Conservation (phyloP, 306 rosid genomes). For the Prunus persica region DNA sequence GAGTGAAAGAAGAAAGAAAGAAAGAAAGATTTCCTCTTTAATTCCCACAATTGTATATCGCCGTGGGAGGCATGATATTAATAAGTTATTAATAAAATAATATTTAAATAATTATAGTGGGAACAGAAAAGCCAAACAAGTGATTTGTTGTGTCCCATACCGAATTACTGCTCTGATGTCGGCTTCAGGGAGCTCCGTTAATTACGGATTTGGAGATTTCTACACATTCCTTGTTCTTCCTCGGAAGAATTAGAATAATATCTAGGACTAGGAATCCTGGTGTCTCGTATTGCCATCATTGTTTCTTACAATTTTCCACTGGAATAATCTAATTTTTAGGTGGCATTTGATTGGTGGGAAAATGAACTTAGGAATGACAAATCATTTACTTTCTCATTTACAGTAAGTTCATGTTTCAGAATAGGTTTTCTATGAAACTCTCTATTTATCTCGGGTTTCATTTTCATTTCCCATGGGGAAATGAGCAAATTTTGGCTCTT, state of each 20-base stretch:
- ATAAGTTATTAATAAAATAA: too few species aligned
- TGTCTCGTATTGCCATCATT: background rate
- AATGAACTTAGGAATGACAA: too few species aligned
- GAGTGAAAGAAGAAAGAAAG: background rate
- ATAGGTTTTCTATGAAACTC: too few species aligned
- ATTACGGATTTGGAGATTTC: background rate
- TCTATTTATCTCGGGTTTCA: too few species aligned
- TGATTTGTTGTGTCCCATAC: background rate
- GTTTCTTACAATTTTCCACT: background rate
- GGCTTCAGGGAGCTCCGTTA: background rate
- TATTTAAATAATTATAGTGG: background rate
- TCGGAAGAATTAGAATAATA: background rate
- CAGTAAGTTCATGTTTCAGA: too few species aligned
- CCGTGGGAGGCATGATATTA: too few species aligned
- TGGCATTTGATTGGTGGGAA: too few species aligned
- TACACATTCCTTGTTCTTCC: background rate
- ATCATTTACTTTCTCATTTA: too few species aligned
- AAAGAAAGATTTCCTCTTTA: background rate
- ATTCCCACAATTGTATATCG: too few species aligned
- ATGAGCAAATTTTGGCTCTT: too few species aligned
- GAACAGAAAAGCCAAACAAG: background rate
- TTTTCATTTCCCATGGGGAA: rapidly evolving
- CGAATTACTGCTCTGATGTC: background rate
- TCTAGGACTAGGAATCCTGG: background rate
- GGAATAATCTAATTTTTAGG: too few species aligned